These are phyloP conservation scores for Schoenoplectus triqueter DNA, from an alignment of 202 grass and related monocot genomes.

Conservation along the genomic window DNA sequence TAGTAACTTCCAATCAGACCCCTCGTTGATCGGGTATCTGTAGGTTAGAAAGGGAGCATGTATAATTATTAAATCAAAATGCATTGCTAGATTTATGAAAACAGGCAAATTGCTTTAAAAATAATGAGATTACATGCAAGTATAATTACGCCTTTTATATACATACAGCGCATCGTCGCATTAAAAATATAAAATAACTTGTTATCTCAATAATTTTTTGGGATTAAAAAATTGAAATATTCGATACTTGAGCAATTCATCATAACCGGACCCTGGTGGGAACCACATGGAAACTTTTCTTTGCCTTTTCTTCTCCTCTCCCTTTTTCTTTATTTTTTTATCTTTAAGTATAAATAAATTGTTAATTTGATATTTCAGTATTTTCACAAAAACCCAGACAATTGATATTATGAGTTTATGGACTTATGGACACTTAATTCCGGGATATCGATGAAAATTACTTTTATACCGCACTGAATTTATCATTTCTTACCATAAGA, in stretches of 20 bases:
- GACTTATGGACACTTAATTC: too few relatives aligned
- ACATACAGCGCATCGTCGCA: background rate
- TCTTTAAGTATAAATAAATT: background rate
- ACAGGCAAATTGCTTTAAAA: background rate
- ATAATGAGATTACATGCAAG: background rate
- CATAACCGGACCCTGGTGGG: background rate
- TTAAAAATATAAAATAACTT: background rate
- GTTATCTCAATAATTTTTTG: background rate
- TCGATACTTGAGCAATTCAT: background rate
- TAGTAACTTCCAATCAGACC: background rate
- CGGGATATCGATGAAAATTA: too few relatives aligned
- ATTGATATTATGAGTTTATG: too few relatives aligned
- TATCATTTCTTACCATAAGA: too few relatives aligned
- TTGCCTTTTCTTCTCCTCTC: background rate
- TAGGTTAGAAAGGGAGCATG: background rate
- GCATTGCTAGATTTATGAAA: background rate
- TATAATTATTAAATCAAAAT: background rate
- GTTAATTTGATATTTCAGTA: background rate
- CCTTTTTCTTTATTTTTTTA: background rate
- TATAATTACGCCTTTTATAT: background rate
- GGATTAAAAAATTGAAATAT: background rate
- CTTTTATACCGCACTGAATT: too few relatives aligned
- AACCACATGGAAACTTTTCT: background rate
- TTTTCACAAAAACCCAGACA: background rate
- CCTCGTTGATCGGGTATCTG: background rate